Percentiles rank a stretch among this genome's conserved stretches.
phyloP scores from a whole-genome alignment of 208 protist species.

The Endotrypanum monterogeii region DNA sequence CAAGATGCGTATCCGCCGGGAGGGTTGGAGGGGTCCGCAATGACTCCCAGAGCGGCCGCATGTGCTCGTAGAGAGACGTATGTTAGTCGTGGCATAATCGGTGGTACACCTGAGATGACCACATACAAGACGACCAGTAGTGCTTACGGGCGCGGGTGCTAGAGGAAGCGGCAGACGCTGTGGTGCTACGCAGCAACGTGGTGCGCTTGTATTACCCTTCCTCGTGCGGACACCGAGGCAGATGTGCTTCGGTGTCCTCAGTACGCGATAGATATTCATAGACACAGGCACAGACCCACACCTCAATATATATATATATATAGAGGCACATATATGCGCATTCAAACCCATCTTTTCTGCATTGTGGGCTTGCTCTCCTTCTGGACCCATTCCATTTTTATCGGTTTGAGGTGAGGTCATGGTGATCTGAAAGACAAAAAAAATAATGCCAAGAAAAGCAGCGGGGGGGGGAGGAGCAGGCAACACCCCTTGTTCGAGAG shows the following conservation, averaged over 20 bases:
- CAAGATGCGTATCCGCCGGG: background rate
- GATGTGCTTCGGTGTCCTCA: background rate
- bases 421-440: background rate
- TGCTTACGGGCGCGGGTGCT: slow-evolving; percentile 9
- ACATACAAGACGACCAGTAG: slow-evolving; percentile 11
- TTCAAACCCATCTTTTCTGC: background rate
- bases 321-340: too few species aligned
- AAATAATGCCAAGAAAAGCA: background rate
- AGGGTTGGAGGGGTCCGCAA: background rate
- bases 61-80: background rate
- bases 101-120: background rate
- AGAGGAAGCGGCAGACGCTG: background rate
- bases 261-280: background rate
- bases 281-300: background rate
- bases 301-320: too few species aligned
- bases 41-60: background rate
- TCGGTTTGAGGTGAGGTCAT: background rate
- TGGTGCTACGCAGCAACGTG: background rate
- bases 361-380: background rate
- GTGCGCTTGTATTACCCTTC: background rate
- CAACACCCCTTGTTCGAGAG: background rate
- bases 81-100: background rate
- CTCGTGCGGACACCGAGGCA: background rate
- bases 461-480: background rate
- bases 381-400: background rate